Base-by-base conservation (phyloP, 1,284 basidiomycete genomes). In the Ceratobasidium sp. region DNA sequence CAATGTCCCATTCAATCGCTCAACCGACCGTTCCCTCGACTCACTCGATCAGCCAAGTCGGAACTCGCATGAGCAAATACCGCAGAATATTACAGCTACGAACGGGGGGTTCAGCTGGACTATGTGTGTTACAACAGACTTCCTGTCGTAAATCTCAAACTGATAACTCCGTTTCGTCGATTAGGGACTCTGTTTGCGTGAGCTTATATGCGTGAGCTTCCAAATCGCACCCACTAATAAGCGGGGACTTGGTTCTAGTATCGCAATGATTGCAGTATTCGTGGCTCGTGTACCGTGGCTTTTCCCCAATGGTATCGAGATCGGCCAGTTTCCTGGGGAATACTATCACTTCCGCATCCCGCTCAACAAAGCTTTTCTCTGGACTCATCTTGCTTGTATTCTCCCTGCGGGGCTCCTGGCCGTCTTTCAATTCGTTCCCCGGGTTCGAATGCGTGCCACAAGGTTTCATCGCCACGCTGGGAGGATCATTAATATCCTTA, bases 311-410 rank as follows among this genome's bases (percentile, higher is more conserved):
- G 64, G 64, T 23, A 28, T 69, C 1, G 14, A 55, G 23, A 6
- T 30, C 10, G 41, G 41, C 10, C 52, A 53, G 14, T 10, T 16
- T 21, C 48, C 50, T 10, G 41, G 36, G 10, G 64, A 69, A 55
- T 69, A 69, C 64, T 57, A 36, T 16, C 32, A 45, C 28, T 69
- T 55, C 36, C 48, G 50, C 16, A 21, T 57, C 10, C 50, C 50
- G 4, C 52, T 41, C 21, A 55, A 69, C 39, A 55, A 39, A 14
- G 23, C 52, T 6, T 55, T 69, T 8, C 64, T 69, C 18, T 43
- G 48, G 48, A n/a, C 18, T 10, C 64, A 69, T 23, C 64, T 69
- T 16, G 64, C 52, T 41, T 55, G n/a, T 12, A 34, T 69, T n/a
- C 64, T 69, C 28, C 64, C 64, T 18, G 50, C 64, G 28, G 52